These are phyloP conservation scores for Hypoxylon trugodes DNA, from an alignment of 495 filamentous ascomycete genomes.

Conservation along the genomic window DNA sequence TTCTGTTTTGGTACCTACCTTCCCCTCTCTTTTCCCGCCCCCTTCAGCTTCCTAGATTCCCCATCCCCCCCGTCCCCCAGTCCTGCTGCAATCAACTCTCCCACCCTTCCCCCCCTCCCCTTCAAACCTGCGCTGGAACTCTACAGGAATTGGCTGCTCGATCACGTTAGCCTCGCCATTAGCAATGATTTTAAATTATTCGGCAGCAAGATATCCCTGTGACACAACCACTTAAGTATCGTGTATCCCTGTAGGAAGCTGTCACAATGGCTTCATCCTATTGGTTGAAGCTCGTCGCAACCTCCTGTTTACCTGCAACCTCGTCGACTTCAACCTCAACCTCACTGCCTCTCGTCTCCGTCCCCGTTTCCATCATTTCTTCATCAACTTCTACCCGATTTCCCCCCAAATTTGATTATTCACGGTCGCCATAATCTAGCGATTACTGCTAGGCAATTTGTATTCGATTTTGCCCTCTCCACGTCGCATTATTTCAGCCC, in stretches of 20 bases:
- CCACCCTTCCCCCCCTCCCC: constrained; percentile 10
- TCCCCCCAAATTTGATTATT: neutral
- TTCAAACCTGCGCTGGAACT: constrained; percentile 28
- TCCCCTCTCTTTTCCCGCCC: constrained; percentile 19
- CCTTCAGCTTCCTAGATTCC: constrained; percentile 16
- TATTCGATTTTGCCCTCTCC: constrained; percentile 2
- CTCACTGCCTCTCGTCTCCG: constrained; percentile 30
- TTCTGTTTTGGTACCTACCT: constrained; percentile 1
- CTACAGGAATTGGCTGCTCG: constrained; percentile 38
- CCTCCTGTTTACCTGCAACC: constrained; percentile 43
- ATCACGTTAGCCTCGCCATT: constrained; percentile 40
- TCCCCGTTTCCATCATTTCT: constrained; percentile 33
- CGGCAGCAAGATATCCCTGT: constrained; percentile 38
- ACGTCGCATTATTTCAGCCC: constrained; percentile 25
- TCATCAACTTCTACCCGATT: constrained; percentile 40
- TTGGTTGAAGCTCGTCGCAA: constrained; percentile 37
- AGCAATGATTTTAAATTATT: constrained; percentile 43
- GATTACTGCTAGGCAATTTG: constrained; percentile 9
- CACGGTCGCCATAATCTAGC: constrained; percentile 30
- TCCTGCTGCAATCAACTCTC: constrained; percentile 29
- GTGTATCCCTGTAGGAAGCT: constrained; percentile 39
- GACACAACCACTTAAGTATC: constrained; percentile 36
- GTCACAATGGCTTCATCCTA: constrained; percentile 30
- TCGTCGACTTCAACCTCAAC: constrained; percentile 34
- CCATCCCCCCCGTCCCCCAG: constrained; percentile 29